Conservation (phyloP, 2,329 filamentous ascomycete genomes). For the Davidsoniella eucalypti region DNA sequence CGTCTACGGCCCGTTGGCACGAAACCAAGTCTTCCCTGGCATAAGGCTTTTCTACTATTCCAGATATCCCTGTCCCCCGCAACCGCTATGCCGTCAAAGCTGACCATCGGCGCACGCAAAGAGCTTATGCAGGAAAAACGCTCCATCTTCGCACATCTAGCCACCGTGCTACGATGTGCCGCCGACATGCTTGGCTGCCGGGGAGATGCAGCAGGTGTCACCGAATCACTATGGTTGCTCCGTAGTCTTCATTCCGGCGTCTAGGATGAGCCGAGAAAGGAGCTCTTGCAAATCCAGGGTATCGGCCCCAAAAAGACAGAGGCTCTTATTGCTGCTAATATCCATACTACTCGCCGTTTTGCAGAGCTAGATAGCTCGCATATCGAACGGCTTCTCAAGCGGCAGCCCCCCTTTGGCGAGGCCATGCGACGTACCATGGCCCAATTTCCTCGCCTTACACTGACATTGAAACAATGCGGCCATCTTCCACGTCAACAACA, state of each 20-base stretch:
- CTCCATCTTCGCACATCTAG: conserved; percentile 21
- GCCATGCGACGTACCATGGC: conserved; percentile 48
- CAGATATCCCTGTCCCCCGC: conserved; percentile 43
- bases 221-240: conserved; percentile 58
- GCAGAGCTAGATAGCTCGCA: conserved; percentile 47
- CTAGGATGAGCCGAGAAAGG: conserved; percentile 70
- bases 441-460: conserved; percentile 47
- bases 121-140: conserved; percentile 16
- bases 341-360: conserved; percentile 57
- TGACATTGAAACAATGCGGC: conserved; percentile 18
- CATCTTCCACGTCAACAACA: too few relatives aligned
- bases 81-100: conserved; percentile 38
- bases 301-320: conserved; percentile 62
- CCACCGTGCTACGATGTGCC: conserved; percentile 22
- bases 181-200: conserved; percentile 23
- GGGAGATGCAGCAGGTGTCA: conserved; percentile 47
- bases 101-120: conserved; percentile 18
- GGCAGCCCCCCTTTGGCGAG: conserved; percentile 69
- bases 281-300: conserved; percentile 68
- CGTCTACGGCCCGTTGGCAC: conserved; percentile 15
- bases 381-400: conserved; percentile 61
- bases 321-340: conserved; percentile 54
- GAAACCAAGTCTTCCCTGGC: conserved; percentile 26
- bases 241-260: conserved; percentile 56
- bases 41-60: conserved; percentile 62